Evolutionary conservation across 805 yeast species (phyloP), one percentile per base, ranked within the genome.

Genomic region (Lipomyces chichibuensis): DNA sequence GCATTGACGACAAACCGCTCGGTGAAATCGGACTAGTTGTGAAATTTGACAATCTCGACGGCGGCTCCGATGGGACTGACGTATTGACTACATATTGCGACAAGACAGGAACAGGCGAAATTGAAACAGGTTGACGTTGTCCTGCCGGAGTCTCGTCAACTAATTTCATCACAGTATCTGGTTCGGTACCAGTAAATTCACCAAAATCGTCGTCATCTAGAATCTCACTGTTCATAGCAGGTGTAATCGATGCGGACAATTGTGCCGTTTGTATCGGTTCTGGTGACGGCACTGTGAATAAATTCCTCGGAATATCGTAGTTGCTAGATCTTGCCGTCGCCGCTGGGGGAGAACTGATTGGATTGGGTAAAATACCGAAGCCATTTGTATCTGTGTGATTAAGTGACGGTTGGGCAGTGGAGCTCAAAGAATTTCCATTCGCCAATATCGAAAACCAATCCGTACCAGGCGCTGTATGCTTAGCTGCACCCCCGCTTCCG

Each of bases 191-290:
- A 20, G 55, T 57, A 35, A 65, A 65, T 14, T 65, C 69, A 25
- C 65, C 69, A 62, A 65, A 65, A 25, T 65, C 69, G 56, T 65
- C 68, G 56, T 57, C 62, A 23, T 29, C 32, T 23, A 53, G 32
- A 17, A 17, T 32, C 20, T 53, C 57, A 29, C 23, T 8, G 57
- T 53, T 32, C 32, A 23, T 27, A 14, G 35, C 11, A 43, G 49
- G 4, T 43, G 49, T 17, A n/a, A n/a, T 9, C 0, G 49, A 7
- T n/a, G 9, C 49, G 13, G 49, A n/a, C 20, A 43, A 14, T 17
- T 43, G 49, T 43, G 49, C 17, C n/a, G 49, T 23, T 17, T 14
- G 49, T 17, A 43, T 43, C 27, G 63, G n/a, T 2, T 27, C 33
- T 37, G 64, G 56, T 20, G 60, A 13, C 20, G 60, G 17, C 2